Percentiles rank a stretch among this genome's conserved stretches.
Evolutionary conservation across 495 filamentous ascomycete genomes (phyloP).

Genomic region (Neurospora terricola): DNA sequence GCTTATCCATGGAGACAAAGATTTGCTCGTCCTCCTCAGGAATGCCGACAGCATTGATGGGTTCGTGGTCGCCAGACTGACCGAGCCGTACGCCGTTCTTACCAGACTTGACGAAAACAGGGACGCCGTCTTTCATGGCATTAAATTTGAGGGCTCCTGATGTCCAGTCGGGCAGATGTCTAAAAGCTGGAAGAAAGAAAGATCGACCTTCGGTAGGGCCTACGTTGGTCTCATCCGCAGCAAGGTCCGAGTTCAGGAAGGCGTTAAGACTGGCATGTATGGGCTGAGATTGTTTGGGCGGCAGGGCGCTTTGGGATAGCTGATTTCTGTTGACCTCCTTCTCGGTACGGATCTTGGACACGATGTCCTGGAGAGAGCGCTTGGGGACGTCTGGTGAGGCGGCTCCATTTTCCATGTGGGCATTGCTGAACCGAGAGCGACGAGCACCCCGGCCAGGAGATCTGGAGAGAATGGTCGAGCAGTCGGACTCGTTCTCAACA

Average conservation of each 20-base stretch:
- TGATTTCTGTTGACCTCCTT: constrained; percentile 11
- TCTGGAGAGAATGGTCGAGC: constrained; percentile 28
- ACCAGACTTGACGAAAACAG: constrained; percentile 31
- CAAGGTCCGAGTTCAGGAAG: background rate
- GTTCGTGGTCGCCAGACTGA: constrained; percentile 24
- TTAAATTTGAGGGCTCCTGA: constrained; percentile 34
- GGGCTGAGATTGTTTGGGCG: constrained; percentile 12
- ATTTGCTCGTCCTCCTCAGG: constrained; percentile 39
- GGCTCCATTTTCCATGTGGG: constrained; percentile 1
- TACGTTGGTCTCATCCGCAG: constrained; percentile 12
- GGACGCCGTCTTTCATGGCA: constrained; percentile 35
- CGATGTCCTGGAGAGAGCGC: constrained; percentile 23
- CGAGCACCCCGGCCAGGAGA: constrained; percentile 11
- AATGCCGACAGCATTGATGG: constrained; percentile 28
- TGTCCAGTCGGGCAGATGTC: constrained; percentile 37
- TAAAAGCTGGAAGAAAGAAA: constrained; percentile 35
- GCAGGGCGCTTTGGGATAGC: constrained; percentile 6
- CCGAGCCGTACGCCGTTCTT: constrained; percentile 13
- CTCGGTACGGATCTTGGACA: constrained; percentile 21
- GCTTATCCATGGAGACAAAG: constrained; percentile 45
- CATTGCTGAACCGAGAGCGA: constrained; percentile 17
- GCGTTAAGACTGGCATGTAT: background rate
- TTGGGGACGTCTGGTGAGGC: constrained; percentile 13
- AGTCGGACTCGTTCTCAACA: constrained; percentile 35
- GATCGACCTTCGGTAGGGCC: constrained; percentile 31